Evolutionary conservation across 225 moss, liverwort and hornwort species (phyloP).

Genomic region (Bryum argenteum): DNA sequence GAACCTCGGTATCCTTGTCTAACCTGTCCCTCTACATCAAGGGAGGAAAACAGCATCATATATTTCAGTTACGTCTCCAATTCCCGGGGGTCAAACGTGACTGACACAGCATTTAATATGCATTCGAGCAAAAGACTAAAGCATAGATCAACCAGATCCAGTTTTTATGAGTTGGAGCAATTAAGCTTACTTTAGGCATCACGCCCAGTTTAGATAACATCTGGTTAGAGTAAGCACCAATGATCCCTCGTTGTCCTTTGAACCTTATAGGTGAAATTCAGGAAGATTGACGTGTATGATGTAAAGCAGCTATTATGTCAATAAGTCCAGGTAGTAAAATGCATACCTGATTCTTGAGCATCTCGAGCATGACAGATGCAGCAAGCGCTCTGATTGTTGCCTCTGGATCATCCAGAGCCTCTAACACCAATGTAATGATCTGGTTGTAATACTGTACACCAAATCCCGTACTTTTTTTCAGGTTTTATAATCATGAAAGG

Average conservation of each 20-base stretch:
- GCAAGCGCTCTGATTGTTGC: constrained; percentile 62
- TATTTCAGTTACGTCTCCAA: background rate
- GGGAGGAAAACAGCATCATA: constrained; percentile 15
- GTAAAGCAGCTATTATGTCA: background rate
- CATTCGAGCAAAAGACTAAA: constrained; percentile 1
- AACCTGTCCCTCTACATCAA: constrained; percentile 54
- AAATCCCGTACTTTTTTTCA: constrained; percentile 16
- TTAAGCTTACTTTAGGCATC: background rate
- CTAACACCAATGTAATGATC: constrained; percentile 60
- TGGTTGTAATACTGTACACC: constrained; percentile 69
- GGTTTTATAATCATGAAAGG: constrained; percentile 6
- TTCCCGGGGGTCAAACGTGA: background rate
- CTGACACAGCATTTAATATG: background rate
- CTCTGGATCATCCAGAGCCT: constrained; percentile 72
- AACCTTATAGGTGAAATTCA: background rate
- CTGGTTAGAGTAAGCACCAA: background rate
- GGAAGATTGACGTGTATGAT: background rate
- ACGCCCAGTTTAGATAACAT: background rate
- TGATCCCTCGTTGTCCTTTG: background rate
- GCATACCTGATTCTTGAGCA: constrained; percentile 66
- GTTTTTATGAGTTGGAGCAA: too few species aligned
- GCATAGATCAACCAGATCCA: background rate
- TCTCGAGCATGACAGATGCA: constrained; percentile 60
- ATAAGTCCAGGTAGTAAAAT: background rate
- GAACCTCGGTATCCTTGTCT: constrained; percentile 60